Evolutionary conservation across 208 protist species (phyloP), one percentile per base, ranked within the genome.

Genomic region (Novymonas esmeraldas): DNA sequence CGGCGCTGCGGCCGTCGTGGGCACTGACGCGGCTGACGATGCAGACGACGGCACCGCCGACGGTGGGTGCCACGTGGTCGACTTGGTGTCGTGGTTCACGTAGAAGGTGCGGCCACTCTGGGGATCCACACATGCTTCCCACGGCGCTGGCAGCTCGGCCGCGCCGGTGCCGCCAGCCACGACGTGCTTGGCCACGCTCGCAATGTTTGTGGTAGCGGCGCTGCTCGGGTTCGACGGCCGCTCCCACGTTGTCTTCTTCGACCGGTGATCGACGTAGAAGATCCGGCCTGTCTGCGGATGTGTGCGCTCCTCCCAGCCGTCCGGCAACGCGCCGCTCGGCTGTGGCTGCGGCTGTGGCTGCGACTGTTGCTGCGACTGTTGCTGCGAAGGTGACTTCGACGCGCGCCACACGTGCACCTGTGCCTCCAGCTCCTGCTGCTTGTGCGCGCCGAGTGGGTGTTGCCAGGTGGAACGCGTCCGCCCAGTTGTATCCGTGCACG

Each of bases 61-160:
- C 31, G 84, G 87, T 16, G 49, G 64, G 28, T 69, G 79, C 83
- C 84, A 91, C 42, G 88, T 78, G 7, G 84, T 93, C 51, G 81
- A 70, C 20, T 71, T 73, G 33, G 84, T 90, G 50, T 70, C 70
- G 73, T 90, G 84, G 71, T 95, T 90, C 7, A 95, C 73, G 52
- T 95, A 95, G 61, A 87, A 95, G 34, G 64, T 81, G 22, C 81
- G 72, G 2, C 82, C 82, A 0, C 41, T 81, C 20, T 70, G 62
- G 16, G 80, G 76, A 57, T 92, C 82, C 5, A 88, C 68, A 24
- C 57, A 51, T 20, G 77, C 60, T 33, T 84, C 80, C 78, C 80
- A 87, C 34, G 45, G 45, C 11, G 58, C 16, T 24, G 42, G 57
- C 57, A 62, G 39, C 24, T 29, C 13, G 16, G 4, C 26, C 38